phyloP scores from a whole-genome alignment of 2,329 filamentous ascomycete species.

The Diaporthe velutina region DNA sequence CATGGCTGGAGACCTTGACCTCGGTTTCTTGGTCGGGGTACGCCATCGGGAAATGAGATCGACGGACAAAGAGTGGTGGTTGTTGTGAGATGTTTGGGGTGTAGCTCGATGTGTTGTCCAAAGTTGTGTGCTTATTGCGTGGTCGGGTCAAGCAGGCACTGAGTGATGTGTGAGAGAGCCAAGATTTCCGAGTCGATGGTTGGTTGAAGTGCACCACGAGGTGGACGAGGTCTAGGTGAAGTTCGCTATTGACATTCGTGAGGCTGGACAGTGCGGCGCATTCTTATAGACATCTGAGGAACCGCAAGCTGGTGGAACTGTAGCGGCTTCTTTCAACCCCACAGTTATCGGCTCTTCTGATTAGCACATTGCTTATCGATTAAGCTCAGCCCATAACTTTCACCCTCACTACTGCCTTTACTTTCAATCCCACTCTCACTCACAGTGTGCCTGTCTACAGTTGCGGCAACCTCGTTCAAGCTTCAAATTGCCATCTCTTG shows the following conservation, averaged over 20 bases:
- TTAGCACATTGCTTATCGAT: conserved; percentile 37
- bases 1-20: conserved; percentile 61
- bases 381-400: conserved; percentile 20
- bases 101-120: background rate
- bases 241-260: background rate
- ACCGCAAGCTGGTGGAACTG: background rate
- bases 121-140: too few relatives aligned
- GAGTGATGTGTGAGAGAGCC: background rate
- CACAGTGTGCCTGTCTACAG: background rate
- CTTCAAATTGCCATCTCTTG: background rate
- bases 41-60: conserved; percentile 39
- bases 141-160: background rate
- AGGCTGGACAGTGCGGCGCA: conserved; percentile 39
- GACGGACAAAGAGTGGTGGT: background rate
- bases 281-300: background rate
- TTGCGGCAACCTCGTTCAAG: background rate
- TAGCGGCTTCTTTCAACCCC: background rate
- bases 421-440: background rate
- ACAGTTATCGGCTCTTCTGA: conserved; percentile 27
- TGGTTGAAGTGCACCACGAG: background rate
- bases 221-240: background rate
- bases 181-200: background rate
- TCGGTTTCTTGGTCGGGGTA: conserved; percentile 53
- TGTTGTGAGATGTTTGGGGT: background rate
- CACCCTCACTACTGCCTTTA: background rate